Base-by-base conservation (phyloP, 2,329 filamentous ascomycete species). In the Harringtonia aguacate region DNA sequence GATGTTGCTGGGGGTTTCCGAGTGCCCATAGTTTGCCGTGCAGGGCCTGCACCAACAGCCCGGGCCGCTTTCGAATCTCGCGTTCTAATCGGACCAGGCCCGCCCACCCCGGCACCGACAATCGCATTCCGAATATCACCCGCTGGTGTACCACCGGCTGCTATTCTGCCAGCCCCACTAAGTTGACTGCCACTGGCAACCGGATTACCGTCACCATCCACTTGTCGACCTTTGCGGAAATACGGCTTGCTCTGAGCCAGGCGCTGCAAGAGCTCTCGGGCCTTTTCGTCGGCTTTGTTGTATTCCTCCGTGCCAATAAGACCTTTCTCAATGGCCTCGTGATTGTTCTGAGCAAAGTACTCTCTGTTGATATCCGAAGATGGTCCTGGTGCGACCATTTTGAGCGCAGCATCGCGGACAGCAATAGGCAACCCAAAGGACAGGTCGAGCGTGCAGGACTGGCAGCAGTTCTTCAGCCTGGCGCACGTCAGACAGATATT, bases 371-470 rank as follows among this genome's bases (percentile, higher is more conserved):
- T 86, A 44, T 86, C 84, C 60, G 86, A 94, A 50, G 87, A 78
- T 1, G 92, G 92, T 0, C 92, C 92, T 0, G 92, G 89, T 1
- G 90, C 89, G 35, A 97, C 86, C 84, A 98, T 95, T 70, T 97
- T 97, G 50, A 98, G 72, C 6, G 94, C 92, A 4, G 92, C 92
- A 69, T 98, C 92, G 58, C 92, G 81, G 46, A 98, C 86, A 14
- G 89, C 85, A 57, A 98, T 94, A 12, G 92, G 92, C 24, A 98
- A 72, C 21, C 92, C 94, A 58, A 97, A 98, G 13, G 86, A 90
- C 48, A 98, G 69, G 72, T 98, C 92, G 43, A 98, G 81, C 87
- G 97, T 97, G 70, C 92, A 98, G 66, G 84, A 90, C 69, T 98
- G 92, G 59, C 92, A 98, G 69, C 92, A 97, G 69, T 98, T 98